Percentiles rank a stretch among this genome's conserved stretches.
phyloP scores from a whole-genome alignment of 192 early-diverging fungal species.

The Backusella tarrabulga region DNA sequence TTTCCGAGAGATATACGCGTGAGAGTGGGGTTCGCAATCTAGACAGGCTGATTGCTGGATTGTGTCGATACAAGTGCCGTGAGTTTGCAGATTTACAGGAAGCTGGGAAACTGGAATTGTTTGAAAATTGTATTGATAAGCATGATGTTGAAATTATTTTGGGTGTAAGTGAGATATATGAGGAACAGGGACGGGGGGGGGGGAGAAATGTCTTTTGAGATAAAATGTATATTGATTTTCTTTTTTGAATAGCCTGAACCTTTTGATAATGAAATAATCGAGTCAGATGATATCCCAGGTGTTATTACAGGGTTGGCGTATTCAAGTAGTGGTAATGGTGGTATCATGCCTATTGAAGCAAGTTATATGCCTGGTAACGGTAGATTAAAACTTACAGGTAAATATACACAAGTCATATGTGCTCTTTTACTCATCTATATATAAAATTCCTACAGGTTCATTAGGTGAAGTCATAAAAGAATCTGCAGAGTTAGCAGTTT shows the following conservation, averaged over 20 bases:
- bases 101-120: slow-evolving; percentile 23
- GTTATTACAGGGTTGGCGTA: slow-evolving; percentile 83
- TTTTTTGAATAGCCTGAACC: slow-evolving; percentile 40
- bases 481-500: slow-evolving; percentile 69
- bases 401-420: background rate
- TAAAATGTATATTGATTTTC: slow-evolving; percentile 13
- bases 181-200: background rate
- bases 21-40: slow-evolving; percentile 81
- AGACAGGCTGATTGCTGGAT: slow-evolving; percentile 66
- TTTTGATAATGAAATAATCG: slow-evolving; percentile 59
- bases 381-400: slow-evolving; percentile 64
- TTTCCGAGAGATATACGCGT: slow-evolving; percentile 75
- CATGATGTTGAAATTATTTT: slow-evolving; percentile 62
- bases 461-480: slow-evolving; percentile 88
- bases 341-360: slow-evolving; percentile 80
- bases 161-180: slow-evolving; percentile 41
- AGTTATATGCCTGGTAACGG: slow-evolving; percentile 72
- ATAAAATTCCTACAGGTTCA: slow-evolving; percentile 41
- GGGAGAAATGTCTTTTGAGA: background rate
- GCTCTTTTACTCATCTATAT: background rate
- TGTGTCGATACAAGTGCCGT: slow-evolving; percentile 69
- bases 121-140: slow-evolving; percentile 44
- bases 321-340: slow-evolving; percentile 68
- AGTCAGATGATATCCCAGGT: slow-evolving; percentile 59
- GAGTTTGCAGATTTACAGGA: slow-evolving; percentile 65